Evolutionary conservation across 345 rosid species (phyloP).

Genomic region (Eutrema yunnanense): DNA sequence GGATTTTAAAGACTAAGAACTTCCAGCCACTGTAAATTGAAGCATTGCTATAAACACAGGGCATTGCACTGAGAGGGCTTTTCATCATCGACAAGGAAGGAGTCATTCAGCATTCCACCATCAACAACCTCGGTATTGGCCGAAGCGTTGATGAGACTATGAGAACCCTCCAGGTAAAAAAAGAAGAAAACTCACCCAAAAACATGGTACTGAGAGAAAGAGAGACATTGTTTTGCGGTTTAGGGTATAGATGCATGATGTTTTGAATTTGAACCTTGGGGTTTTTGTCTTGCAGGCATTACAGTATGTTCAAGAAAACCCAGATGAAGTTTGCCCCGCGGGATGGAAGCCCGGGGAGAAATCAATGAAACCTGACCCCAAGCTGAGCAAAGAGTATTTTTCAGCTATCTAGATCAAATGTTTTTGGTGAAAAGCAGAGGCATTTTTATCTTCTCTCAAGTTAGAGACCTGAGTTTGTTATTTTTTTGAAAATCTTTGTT

Average conservation of each 20-base stretch:
- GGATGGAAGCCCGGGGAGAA: slow-evolving; percentile 94
- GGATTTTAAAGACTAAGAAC: background rate
- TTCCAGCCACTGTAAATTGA: background rate
- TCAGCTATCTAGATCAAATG: slow-evolving; percentile 20
- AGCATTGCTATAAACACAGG: slow-evolving; percentile 33
- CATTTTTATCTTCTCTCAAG: background rate
- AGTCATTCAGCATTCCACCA: slow-evolving; percentile 84
- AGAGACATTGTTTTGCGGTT: background rate
- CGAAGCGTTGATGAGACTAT: slow-evolving; percentile 85
- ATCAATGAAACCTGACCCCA: slow-evolving; percentile 93
- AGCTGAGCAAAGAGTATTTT: slow-evolving; percentile 81
- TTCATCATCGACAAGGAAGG: slow-evolving; percentile 92
- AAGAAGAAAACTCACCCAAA: background rate
- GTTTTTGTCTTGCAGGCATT: slow-evolving; percentile 48
- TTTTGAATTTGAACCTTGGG: background rate
- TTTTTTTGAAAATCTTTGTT: background rate
- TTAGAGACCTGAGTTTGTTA: background rate
- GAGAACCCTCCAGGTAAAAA: slow-evolving; percentile 85
- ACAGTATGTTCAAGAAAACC: slow-evolving; percentile 85
- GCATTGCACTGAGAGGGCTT: slow-evolving; percentile 81
- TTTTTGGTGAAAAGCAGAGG: no score
- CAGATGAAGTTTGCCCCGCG: slow-evolving; percentile 92
- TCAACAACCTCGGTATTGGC: slow-evolving; percentile 90
- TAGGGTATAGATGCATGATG: background rate
- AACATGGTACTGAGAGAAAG: background rate